Evolutionary conservation across 352 stramenopile species (phyloP), one percentile per base, ranked within the genome.

Genomic region (Globisporangium cederbergense): DNA sequence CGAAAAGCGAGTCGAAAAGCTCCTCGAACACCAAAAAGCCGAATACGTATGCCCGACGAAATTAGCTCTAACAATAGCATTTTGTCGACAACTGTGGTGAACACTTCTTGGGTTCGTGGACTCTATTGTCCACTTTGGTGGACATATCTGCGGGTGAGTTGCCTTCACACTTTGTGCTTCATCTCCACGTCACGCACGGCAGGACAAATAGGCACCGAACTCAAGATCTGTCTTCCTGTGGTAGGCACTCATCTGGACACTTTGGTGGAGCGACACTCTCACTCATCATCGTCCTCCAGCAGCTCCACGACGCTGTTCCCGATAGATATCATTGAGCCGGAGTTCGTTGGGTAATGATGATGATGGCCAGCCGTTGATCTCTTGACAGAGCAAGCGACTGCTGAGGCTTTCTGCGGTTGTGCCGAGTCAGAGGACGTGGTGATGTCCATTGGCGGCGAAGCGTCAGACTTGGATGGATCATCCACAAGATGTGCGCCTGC

Each of bases 251-350:
- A 11, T 42, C 1, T 42, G 36, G 36, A 42, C 36, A 20, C 14
- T 34, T 5, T 46, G 4, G 30, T 46, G 11, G 9, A 11, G 14
- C 18, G 52, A 58, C 10, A 32, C 4, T 70, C 58, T 50, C 54
- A 62, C 14, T 68, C 58, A 22, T 67, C 64, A 13, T 72, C 62
- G 46, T 65, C 59, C n/a, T 75, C 65, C 8, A 75, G 45, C 8
- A 70, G n/a, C 49, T 65, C 51, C 8, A 65, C 50, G 5, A 60
- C 51, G 6, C 45, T 52, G 11, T 28, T 52, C 8, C 52, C 40
- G 11, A 32, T 11, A 2, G 60, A 47, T 7, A 36, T 25, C 5
- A 20, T 22, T 7, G 57, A 52, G 7, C 45, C 30, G n/a, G 42
- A 14, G 11, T 43, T 28, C 1, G 14, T 13, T 45, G 28, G 42